Evolutionary conservation across 768 basidiomycete genomes (phyloP), one percentile per base, ranked within the genome.

Genomic region (Auriscalpium orientale): DNA sequence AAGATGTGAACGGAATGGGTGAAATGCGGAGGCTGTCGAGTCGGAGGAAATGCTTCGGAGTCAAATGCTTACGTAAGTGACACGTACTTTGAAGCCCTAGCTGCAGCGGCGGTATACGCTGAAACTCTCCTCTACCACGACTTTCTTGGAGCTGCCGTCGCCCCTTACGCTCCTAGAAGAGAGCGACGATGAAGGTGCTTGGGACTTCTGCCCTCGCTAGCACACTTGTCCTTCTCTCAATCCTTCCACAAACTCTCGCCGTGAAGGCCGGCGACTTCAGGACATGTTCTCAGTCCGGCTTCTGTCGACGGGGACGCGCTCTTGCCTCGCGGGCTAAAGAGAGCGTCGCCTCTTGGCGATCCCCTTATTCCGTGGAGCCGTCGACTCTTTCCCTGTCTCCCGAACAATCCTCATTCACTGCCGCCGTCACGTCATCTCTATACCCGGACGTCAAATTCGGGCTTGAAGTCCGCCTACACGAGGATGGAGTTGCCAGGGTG

Each of bases 181-280:
- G 55, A 51, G 48, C 22, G 45, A 53, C 58, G 3, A 60, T 62
- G 61, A 62, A 62, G 61, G 61, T 60, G 56, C 43, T 47, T 37
- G 22, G 44, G 34, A 28, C 47, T 1, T 28, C 28, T 28, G 52
- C 56, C 33, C 53, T 60, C 45, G 40, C 58, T 21, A 15, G 53
- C 21, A 35, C 51, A 20, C 51, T 77, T 54, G 65, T 76, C 49
- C 64, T 70, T 46, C 63, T 74, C 16, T 60, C 67, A 28, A 61
- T 58, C 37, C 60, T 70, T 5, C 70, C 71, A 15, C 56, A 67
- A 16, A 67, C 76, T 7, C 62, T 78, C 33, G 82, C 86, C 37
- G 82, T 90, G 71, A 90, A 90, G 73, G 73, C 77, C 18, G 79
- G 87, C 57, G 92, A 98, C 71, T 99, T 95, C 79, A 98, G 97